Percentiles rank a stretch among this genome's conserved stretches.
Conservation (phyloP, 202 grass and related monocot genomes). For the Carex arenaria region DNA sequence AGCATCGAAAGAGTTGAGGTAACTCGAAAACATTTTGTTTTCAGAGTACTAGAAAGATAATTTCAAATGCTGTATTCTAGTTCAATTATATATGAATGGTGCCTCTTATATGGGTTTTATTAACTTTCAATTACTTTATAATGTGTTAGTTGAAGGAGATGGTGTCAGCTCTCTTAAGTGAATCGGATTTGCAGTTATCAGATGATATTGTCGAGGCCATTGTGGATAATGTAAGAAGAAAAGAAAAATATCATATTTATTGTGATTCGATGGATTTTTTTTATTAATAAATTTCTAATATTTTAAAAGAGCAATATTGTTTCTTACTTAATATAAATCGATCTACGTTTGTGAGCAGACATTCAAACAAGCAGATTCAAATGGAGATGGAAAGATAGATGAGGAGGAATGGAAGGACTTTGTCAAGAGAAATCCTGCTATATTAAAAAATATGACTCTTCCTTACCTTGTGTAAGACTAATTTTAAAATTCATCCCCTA, state of each 20-base stretch:
- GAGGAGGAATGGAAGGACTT: conserved; percentile 62
- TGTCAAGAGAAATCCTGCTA: conserved; percentile 58
- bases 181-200: conserved; percentile 57
- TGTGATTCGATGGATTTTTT: neutral
- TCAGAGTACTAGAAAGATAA: neutral
- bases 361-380: conserved; percentile 62
- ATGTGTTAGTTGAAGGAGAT: conserved; percentile 64
- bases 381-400: conserved; percentile 83
- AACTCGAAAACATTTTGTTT: neutral
- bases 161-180: conserved; percentile 63
- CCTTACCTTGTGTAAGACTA: conserved; percentile 67
- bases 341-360: conserved; percentile 40
- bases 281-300: neutral
- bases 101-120: neutral
- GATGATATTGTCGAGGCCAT: conserved; percentile 46
- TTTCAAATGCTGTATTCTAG: neutral
- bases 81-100: neutral
- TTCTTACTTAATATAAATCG: neutral
- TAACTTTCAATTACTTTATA: neutral
- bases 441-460: conserved; percentile 74
- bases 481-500: neutral
- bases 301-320: neutral
- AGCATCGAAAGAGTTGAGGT: conserved; percentile 82
- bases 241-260: neutral
- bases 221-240: conserved; percentile 51